These are phyloP conservation scores for Mimosa pudica DNA, from an alignment of 306 rosid genomes.

Conservation along the genomic window DNA sequence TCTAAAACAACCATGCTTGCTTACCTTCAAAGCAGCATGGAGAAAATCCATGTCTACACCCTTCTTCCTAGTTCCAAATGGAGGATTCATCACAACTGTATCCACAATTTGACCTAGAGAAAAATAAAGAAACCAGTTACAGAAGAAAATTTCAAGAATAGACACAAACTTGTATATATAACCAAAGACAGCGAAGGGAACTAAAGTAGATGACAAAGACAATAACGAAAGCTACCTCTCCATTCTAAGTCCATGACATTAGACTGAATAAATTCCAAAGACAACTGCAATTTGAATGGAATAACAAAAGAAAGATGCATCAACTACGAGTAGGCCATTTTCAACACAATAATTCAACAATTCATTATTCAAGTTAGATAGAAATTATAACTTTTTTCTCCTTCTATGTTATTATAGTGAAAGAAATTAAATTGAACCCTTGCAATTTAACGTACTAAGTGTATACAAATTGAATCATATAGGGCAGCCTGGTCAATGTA, in stretches of 20 bases:
- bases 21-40: constrained; percentile 72
- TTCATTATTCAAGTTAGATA: constrained; percentile 22
- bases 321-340: constrained; percentile 26
- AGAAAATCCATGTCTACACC: constrained; percentile 95
- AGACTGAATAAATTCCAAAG: constrained; percentile 73
- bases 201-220: background rate
- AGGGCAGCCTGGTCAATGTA: background rate
- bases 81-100: constrained; percentile 94
- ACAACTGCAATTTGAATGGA: constrained; percentile 66
- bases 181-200: background rate
- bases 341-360: constrained; percentile 29
- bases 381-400: constrained; percentile 7
- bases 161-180: background rate
- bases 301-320: constrained; percentile 39
- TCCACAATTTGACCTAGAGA: constrained; percentile 68
- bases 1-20: constrained; percentile 4
- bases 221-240: constrained; percentile 61
- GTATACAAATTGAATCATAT: constrained; percentile 23
- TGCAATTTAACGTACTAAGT: background rate
- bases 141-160: background rate
- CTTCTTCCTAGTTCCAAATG: constrained; percentile 84
- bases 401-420: constrained; percentile 15
- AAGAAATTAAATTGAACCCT: constrained; percentile 14
- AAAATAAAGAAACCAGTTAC: constrained; percentile 24
- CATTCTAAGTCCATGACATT: constrained; percentile 61